These are phyloP conservation scores for Globisporangium paddicum DNA, from an alignment of 352 stramenopile species.

Conservation along the genomic window DNA sequence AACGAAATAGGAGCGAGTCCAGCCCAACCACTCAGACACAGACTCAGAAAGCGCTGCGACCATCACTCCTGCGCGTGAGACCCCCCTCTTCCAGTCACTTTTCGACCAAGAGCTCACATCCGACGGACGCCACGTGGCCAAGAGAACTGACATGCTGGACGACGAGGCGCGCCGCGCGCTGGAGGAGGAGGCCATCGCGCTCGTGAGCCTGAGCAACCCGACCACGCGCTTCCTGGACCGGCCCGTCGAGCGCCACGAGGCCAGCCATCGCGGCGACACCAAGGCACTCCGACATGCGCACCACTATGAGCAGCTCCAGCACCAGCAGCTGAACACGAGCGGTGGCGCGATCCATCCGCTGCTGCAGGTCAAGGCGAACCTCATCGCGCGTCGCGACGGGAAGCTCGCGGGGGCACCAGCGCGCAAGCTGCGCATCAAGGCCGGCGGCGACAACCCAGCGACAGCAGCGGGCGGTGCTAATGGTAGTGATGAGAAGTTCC, in stretches of 20 bases:
- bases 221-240: background rate
- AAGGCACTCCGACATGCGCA: background rate
- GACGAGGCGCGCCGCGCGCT: slow-evolving; percentile 44
- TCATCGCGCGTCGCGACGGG: slow-evolving; percentile 24
- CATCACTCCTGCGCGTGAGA: background rate
- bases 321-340: background rate
- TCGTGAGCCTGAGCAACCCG: slow-evolving; percentile 55
- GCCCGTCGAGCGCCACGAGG: background rate
- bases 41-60: slow-evolving; percentile 19
- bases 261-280: background rate
- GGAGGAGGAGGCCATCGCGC: slow-evolving; percentile 64
- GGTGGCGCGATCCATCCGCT: slow-evolving; percentile 16
- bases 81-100: background rate
- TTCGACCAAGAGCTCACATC: too few species aligned
- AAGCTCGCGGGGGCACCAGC: slow-evolving; percentile 2
- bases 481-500: too few species aligned
- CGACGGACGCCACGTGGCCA: background rate
- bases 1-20: background rate
- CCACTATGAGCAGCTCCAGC: background rate
- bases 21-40: slow-evolving; percentile 21
- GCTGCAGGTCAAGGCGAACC: slow-evolving; percentile 27
- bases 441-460: slow-evolving; percentile 5
- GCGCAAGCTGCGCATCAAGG: slow-evolving; percentile 12
- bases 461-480: background rate
- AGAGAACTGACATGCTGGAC: slow-evolving; percentile 35